These are phyloP conservation scores for Peronospora belbahrii DNA, from an alignment of 352 stramenopile species.

Conservation along the genomic window DNA sequence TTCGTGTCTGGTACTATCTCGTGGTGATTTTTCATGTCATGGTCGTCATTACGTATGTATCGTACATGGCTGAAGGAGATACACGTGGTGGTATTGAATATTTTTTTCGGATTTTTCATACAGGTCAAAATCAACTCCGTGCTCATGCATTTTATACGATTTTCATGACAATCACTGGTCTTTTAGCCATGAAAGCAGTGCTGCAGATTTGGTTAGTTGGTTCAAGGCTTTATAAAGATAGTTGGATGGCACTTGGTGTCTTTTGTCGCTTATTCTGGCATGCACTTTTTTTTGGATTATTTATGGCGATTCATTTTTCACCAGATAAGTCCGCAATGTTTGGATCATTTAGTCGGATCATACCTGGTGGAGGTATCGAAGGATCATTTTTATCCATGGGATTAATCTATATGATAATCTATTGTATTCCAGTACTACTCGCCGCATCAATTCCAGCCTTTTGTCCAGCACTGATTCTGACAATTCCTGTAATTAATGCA, in stretches of 20 bases:
- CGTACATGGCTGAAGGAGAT: slow-evolving; percentile 55
- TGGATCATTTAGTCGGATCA: slow-evolving; percentile 30
- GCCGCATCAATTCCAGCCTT: slow-evolving; percentile 45
- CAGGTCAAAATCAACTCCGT: slow-evolving; percentile 43
- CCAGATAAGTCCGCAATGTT: slow-evolving; percentile 44
- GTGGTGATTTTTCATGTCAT: slow-evolving; percentile 64
- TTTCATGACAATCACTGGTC: slow-evolving; percentile 46
- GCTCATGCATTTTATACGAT: slow-evolving; percentile 67
- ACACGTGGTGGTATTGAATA: slow-evolving; percentile 40
- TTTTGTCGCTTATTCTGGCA: slow-evolving; percentile 72
- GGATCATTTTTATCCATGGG: slow-evolving; percentile 59
- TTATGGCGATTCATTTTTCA: slow-evolving; percentile 51
- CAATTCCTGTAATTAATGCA: slow-evolving; percentile 49
- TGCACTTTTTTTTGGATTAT: slow-evolving; percentile 61
- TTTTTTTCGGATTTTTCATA: slow-evolving; percentile 57
- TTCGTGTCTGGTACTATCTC: slow-evolving; percentile 79
- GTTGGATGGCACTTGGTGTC: slow-evolving; percentile 49
- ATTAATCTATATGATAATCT: slow-evolving; percentile 47
- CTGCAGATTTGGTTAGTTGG: slow-evolving; percentile 75
- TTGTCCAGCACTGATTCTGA: slow-evolving; percentile 43
- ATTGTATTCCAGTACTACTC: slow-evolving; percentile 49
- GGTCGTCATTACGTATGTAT: slow-evolving; percentile 58
- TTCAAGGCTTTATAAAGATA: slow-evolving; percentile 53
- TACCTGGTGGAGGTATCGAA: slow-evolving; percentile 38
- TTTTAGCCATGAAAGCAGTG: slow-evolving; percentile 57